Base-by-base conservation (phyloP, 2,329 filamentous ascomycete species). In the Periconia sp. region DNA sequence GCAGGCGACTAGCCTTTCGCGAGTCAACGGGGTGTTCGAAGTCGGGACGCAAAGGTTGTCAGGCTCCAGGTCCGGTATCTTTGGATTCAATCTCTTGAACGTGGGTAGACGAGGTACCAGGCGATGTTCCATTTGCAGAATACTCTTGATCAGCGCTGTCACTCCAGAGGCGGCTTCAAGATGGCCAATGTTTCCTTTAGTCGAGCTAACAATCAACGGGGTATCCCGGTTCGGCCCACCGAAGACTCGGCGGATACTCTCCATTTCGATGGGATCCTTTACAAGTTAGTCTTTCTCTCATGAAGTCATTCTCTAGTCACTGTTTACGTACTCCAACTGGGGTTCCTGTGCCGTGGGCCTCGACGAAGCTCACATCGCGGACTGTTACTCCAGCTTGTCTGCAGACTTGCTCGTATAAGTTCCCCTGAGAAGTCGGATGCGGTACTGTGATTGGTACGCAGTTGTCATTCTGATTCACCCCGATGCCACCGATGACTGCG, bases 401-500 rank as follows among this genome's bases (percentile, higher is more conserved):
- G 10, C 54, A 5, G 0, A 57, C 51, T 2, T 42, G 23, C 2
- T 17, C 10, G 33, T 48, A 61, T 0, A 61, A 48, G 3, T 29
- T 33, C 1, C 43, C 29, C 23, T 46, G 48, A 4, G 56, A 50
- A 4, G 35, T 13, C 3, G 47, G 19, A 34, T 56, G 40, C 3
- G 56, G 56, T 3, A 49, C 45, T 1, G 40, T 36, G 17, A 59
- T 56, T 3, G 41, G 36, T 2, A 33, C 41, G 12, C 13, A 13
- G 11, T 51, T 52, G 6, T 22, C n/a, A 24, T 48, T 50, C 22
- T 62, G 58, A 10, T 45, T 30, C 1, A 54, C 46, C 1, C 43
- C 50, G 2, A 50, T 46, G 9, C 31, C 45, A 10, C 55, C 47
- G 29, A 80, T 74, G 0, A 78, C 68, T 3, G 68, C 79, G 1